Conservation (phyloP, 768 basidiomycete species). For the Termitomyces sp. region DNA sequence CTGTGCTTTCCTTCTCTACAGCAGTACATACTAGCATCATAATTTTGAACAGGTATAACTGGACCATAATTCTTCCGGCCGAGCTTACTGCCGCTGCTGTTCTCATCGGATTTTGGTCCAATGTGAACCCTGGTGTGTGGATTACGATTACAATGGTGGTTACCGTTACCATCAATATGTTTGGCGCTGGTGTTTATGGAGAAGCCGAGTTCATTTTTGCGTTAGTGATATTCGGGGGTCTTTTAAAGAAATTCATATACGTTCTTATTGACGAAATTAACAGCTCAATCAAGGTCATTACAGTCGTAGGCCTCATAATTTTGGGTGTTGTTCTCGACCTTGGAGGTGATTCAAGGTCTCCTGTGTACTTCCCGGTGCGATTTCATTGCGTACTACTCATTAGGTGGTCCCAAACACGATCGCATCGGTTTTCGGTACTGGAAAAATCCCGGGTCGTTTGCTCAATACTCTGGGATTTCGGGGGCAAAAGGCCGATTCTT, state of each 20-base stretch:
- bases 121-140: conserved; percentile 67
- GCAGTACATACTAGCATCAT: background rate
- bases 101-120: conserved; percentile 70
- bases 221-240: conserved; percentile 30
- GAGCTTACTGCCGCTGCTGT: conserved; percentile 69
- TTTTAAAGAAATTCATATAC: too few species aligned
- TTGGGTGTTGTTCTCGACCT: conserved; percentile 73
- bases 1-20: conserved; percentile 24
- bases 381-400: background rate
- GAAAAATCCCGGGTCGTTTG: conserved; percentile 87
- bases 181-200: conserved; percentile 74
- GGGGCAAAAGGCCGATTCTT: conserved; percentile 75
- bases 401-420: conserved; percentile 78
- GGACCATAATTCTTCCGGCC: conserved; percentile 68
- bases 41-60: conserved; percentile 38
- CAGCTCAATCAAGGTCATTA: conserved; percentile 81
- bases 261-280: too few species aligned
- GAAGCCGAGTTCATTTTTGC: conserved; percentile 87
- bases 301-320: conserved; percentile 66
- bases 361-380: background rate
- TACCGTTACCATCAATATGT: conserved; percentile 47
- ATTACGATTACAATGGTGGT: conserved; percentile 69
- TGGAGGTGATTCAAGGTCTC: conserved; percentile 38
- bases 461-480: conserved; percentile 56
- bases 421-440: conserved; percentile 73